phyloP scores from a whole-genome alignment of 495 filamentous ascomycete genomes.

The Recurvomyces mirabilis region DNA sequence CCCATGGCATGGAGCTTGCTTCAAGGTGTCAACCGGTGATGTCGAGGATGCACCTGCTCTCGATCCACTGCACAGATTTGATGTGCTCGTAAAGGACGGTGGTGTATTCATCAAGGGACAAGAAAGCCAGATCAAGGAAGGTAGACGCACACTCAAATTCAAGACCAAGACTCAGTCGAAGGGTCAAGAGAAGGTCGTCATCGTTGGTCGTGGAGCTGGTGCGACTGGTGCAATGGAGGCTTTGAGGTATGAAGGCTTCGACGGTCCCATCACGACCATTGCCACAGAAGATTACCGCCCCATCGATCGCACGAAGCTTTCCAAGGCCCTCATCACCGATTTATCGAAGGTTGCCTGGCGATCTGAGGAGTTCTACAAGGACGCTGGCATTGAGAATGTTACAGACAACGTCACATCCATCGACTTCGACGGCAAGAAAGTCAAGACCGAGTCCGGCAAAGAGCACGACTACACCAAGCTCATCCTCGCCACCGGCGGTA shows the following conservation, averaged over 20 bases:
- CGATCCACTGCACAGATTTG: slow-evolving; percentile 70
- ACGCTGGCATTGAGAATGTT: slow-evolving; percentile 59
- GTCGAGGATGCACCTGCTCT: slow-evolving; percentile 89
- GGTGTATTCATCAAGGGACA: slow-evolving; percentile 76
- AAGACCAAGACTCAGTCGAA: slow-evolving; percentile 66
- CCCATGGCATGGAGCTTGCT: slow-evolving; percentile 96
- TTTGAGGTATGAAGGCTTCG: slow-evolving; percentile 70
- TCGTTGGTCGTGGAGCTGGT: slow-evolving; percentile 80
- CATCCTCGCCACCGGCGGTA: slow-evolving; percentile 76
- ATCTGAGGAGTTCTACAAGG: slow-evolving; percentile 63
- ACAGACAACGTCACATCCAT: slow-evolving; percentile 64
- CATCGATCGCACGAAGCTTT: slow-evolving; percentile 90
- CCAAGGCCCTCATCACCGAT: slow-evolving; percentile 86
- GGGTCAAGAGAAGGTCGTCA: slow-evolving; percentile 57
- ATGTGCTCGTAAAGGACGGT: slow-evolving; percentile 64
- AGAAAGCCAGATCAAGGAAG: slow-evolving; percentile 66
- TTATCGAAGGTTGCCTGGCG: slow-evolving; percentile 63
- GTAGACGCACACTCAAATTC: slow-evolving; percentile 57
- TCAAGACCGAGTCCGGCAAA: slow-evolving; percentile 60
- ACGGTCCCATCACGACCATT: slow-evolving; percentile 70
- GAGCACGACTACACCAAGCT: slow-evolving; percentile 73
- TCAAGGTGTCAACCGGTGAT: slow-evolving; percentile 77
- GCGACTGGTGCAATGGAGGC: slow-evolving; percentile 68
- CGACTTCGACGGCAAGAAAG: slow-evolving; percentile 61
- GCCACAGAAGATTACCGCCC: slow-evolving; percentile 72